Percentiles rank a stretch among this genome's conserved stretches.
These are phyloP conservation scores for Alternaria arborescens DNA, from an alignment of 2,329 filamentous ascomycete genomes.

Conservation along the genomic window DNA sequence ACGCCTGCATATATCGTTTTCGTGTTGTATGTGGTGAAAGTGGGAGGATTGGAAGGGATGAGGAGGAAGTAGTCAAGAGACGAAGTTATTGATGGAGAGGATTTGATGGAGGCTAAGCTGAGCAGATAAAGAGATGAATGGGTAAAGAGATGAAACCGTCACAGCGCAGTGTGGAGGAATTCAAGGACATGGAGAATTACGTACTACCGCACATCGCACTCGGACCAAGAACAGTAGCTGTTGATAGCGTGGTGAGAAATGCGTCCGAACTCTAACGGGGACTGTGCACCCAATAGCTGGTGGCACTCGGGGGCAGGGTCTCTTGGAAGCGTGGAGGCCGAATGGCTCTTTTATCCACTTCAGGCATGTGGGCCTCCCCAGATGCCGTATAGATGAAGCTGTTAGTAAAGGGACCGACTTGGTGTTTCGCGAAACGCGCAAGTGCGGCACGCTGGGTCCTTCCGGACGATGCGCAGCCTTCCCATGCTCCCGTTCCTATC, in stretches of 20 bases:
- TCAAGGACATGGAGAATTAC: slow-evolving; percentile 21
- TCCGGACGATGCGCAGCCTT: not conserved
- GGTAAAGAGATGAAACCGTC: slow-evolving; percentile 3
- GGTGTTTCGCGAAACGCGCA: slow-evolving; percentile 7
- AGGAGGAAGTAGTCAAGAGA: not conserved
- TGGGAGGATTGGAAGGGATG: not conserved
- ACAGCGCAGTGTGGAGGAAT: slow-evolving; percentile 11
- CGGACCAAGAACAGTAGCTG: slow-evolving; percentile 15
- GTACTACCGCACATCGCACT: slow-evolving; percentile 14
- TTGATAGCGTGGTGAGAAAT: slow-evolving; percentile 14
- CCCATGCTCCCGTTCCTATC: slow-evolving; percentile 4
- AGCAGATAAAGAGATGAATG: slow-evolving; percentile 5
- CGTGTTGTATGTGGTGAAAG: not conserved
- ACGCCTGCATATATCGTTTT: slow-evolving; percentile 15
- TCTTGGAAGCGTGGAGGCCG: slow-evolving; percentile 24
- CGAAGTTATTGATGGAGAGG: not conserved
- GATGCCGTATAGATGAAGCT: slow-evolving; percentile 16
- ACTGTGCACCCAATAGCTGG: slow-evolving; percentile 19
- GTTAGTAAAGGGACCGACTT: slow-evolving; percentile 7
- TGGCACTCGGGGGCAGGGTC: slow-evolving; percentile 7
- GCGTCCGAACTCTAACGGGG: slow-evolving; percentile 7
- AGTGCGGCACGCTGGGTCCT: not conserved
- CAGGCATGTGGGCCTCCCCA: slow-evolving; percentile 25
- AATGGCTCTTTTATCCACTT: slow-evolving; percentile 25
- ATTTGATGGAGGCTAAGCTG: not conserved